Percentiles rank a stretch among this genome's conserved stretches.
phyloP scores from a whole-genome alignment of 176 grass and related monocot species.

The Oryza meyeriana region DNA sequence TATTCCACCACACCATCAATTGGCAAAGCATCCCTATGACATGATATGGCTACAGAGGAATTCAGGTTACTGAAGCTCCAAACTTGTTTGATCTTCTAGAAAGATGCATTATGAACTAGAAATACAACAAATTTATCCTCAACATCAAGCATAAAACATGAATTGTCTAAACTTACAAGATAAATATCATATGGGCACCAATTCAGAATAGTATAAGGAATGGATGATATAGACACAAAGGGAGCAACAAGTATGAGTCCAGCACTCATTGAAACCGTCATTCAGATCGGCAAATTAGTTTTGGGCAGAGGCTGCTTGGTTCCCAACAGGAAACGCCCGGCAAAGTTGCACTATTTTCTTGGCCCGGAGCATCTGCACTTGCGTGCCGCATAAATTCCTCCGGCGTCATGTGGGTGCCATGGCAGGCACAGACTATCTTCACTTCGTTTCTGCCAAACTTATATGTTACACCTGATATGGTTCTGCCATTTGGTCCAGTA shows the following conservation, averaged over 20 bases:
- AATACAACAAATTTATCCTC: slow-evolving; percentile 23
- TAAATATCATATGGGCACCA: slow-evolving; percentile 1
- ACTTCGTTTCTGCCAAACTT: slow-evolving; percentile 66
- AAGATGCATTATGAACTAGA: neutral
- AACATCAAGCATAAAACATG: slow-evolving; percentile 11
- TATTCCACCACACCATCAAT: neutral
- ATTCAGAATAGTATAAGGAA: slow-evolving; percentile 9
- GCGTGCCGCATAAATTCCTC: slow-evolving; percentile 84
- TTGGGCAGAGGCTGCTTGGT: slow-evolving; percentile 56
- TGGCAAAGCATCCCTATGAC: neutral
- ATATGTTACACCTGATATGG: slow-evolving; percentile 95
- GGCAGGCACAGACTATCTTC: slow-evolving; percentile 90
- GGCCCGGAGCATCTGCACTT: slow-evolving; percentile 40
- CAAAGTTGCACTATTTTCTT: slow-evolving; percentile 39
- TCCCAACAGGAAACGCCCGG: slow-evolving; percentile 37
- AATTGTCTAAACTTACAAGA: slow-evolving; percentile 21
- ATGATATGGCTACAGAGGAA: neutral
- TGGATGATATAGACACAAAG: slow-evolving; percentile 27
- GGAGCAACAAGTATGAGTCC: slow-evolving; percentile 1
- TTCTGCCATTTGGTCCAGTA: slow-evolving; percentile 63
- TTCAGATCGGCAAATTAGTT: slow-evolving; percentile 27
- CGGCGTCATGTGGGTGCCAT: slow-evolving; percentile 71
- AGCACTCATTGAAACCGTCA: neutral
- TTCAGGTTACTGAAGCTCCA: neutral
- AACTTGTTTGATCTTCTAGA: neutral